Percentiles rank a stretch among this genome's conserved stretches.
These are phyloP conservation scores for Cucumis hystrix DNA, from an alignment of 306 rosid species.

Conservation along the genomic window DNA sequence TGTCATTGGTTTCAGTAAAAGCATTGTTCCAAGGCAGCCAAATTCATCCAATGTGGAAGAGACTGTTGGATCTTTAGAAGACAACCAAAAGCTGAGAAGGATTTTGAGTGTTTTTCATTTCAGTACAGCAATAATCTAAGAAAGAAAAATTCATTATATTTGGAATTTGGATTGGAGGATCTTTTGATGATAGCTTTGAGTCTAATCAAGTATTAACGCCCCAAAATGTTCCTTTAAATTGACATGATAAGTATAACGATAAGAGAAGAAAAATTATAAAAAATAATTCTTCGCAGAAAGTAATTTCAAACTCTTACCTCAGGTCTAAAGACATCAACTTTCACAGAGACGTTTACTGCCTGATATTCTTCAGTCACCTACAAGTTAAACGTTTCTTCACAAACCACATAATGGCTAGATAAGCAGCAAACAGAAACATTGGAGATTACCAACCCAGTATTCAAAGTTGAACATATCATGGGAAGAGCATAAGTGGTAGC, in stretches of 20 bases:
- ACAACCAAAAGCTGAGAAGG: not conserved
- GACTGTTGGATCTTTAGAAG: not conserved
- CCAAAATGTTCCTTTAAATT: not conserved
- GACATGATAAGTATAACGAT: not conserved
- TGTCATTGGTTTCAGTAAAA: not conserved
- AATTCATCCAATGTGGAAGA: not conserved
- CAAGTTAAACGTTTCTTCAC: slow-evolving; percentile 26
- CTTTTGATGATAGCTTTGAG: not conserved
- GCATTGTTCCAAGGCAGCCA: not conserved
- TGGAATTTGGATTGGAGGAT: not conserved
- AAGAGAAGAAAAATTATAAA: not conserved
- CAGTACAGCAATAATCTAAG: not conserved
- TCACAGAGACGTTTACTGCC: slow-evolving; percentile 93
- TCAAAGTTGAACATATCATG: slow-evolving; percentile 97
- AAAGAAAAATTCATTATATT: not conserved
- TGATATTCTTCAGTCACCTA: slow-evolving; percentile 93
- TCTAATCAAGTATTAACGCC: not conserved
- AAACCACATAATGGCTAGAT: slow-evolving; percentile 19
- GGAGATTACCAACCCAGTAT: slow-evolving; percentile 67
- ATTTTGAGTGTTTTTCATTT: not conserved
- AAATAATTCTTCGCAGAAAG: not conserved
- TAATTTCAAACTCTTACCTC: slow-evolving; percentile 35
- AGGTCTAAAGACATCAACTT: slow-evolving; percentile 47
- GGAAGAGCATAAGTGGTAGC: slow-evolving; percentile 73
- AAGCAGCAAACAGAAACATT: slow-evolving; percentile 15